Conservation (phyloP, 2,329 filamentous ascomycete species). For the Ophioceras dolichostomum region DNA sequence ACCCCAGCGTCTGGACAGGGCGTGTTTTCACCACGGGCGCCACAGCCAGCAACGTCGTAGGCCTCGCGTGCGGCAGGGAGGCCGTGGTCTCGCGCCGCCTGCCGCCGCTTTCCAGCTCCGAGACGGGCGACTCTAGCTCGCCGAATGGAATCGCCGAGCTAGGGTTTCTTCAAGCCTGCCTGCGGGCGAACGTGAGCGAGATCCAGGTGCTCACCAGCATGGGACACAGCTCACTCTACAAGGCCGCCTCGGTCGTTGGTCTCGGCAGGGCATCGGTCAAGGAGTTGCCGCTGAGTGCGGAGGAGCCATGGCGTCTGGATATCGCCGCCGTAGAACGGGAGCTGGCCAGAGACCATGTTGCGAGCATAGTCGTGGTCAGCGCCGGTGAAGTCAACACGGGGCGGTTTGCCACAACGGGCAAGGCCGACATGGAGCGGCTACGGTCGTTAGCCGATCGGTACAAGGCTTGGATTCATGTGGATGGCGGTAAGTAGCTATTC, state of each 20-base stretch:
- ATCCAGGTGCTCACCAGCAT: constrained; percentile 71
- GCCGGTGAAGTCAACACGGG: constrained; percentile 88
- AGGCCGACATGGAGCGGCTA: constrained; percentile 48
- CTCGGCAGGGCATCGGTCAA: constrained; percentile 59
- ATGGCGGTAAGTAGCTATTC: constrained; percentile 54
- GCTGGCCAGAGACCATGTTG: constrained; percentile 36
- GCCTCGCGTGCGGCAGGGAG: constrained; percentile 56
- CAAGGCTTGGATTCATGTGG: constrained; percentile 77
- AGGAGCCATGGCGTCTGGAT: constrained; percentile 58
- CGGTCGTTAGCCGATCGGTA: constrained; percentile 60
- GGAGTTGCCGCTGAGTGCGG: constrained; percentile 36
- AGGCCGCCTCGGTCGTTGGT: constrained; percentile 73
- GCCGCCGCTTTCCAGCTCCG: neutral
- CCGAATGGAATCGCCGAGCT: constrained; percentile 44
- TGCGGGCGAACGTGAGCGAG: constrained; percentile 47
- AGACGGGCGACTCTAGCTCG: constrained; percentile 16
- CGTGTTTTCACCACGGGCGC: constrained; percentile 46
- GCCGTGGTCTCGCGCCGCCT: constrained; percentile 34
- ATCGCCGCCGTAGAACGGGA: constrained; percentile 49
- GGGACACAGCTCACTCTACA: constrained; percentile 72
- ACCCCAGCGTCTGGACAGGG: constrained; percentile 45
- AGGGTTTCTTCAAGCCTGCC: constrained; percentile 57
- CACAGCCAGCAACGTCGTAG: constrained; percentile 73
- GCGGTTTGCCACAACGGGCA: constrained; percentile 52
- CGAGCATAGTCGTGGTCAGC: constrained; percentile 69